These are phyloP conservation scores for Saccharomycopsis sp. DNA, from an alignment of 805 yeast species.

Conservation along the genomic window DNA sequence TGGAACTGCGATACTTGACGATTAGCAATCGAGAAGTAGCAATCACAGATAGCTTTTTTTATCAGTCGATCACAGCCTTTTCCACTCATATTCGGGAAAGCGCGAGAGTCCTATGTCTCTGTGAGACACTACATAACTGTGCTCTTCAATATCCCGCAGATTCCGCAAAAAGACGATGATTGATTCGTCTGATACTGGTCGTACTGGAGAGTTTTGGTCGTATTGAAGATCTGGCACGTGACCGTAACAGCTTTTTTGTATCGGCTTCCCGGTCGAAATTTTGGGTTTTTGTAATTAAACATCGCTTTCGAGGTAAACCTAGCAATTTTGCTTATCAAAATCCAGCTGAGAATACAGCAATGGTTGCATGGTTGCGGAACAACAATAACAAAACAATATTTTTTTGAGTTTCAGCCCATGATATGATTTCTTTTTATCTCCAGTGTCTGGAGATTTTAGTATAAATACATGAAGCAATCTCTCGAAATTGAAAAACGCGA, in stretches of 20 bases:
- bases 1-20: background rate
- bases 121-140: too few relatives aligned
- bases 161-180: too few relatives aligned
- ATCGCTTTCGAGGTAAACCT: background rate
- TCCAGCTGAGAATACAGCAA: background rate
- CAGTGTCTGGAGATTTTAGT: background rate
- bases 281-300: background rate
- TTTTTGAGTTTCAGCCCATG: background rate
- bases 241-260: background rate
- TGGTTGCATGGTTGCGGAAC: too few relatives aligned
- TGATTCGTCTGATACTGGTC: too few relatives aligned
- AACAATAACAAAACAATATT: too few relatives aligned
- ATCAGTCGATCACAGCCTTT: too few relatives aligned
- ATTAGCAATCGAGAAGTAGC: background rate
- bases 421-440: background rate
- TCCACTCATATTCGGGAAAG: too few relatives aligned
- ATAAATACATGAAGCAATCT: background rate
- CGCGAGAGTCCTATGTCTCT: too few relatives aligned
- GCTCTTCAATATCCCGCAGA: too few relatives aligned
- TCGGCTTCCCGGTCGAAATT: background rate
- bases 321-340: background rate
- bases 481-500: background rate
- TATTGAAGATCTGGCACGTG: background rate
- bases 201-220: too few relatives aligned
- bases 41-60: background rate